phyloP scores from a whole-genome alignment of 306 rosid species.

The Vicia villosa region DNA sequence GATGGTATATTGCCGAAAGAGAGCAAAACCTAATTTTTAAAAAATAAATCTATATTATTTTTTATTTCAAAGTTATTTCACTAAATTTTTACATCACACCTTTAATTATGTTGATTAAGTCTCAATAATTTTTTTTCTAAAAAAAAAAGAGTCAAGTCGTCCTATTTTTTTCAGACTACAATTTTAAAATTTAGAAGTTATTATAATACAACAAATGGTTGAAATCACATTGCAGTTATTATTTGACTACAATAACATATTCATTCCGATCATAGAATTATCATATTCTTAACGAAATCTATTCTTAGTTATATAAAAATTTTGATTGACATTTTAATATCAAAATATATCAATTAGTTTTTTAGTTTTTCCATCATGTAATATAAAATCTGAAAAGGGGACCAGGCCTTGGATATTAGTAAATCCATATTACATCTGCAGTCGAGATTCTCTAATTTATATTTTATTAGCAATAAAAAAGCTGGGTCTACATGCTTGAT shows the following conservation, averaged over 20 bases:
- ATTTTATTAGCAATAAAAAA: slow-evolving; percentile 23
- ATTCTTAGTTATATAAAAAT: neutral
- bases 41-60: too few species aligned
- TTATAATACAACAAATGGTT: too few species aligned
- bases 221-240: too few species aligned
- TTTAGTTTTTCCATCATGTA: slow-evolving; percentile 1
- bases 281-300: neutral
- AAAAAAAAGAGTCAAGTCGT: too few species aligned
- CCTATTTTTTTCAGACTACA: too few species aligned
- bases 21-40: too few species aligned
- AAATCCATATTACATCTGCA: slow-evolving; percentile 38
- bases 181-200: too few species aligned
- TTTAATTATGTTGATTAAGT: too few species aligned
- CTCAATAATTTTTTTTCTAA: too few species aligned
- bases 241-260: neutral
- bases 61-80: too few species aligned
- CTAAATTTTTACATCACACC: too few species aligned
- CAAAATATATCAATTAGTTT: neutral
- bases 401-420: slow-evolving; percentile 25
- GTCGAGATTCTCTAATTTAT: slow-evolving; percentile 16
- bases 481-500: slow-evolving; percentile 21
- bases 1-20: neutral
- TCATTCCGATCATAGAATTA: neutral
- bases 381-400: neutral
- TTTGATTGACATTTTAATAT: neutral